Percentiles rank a stretch among this genome's conserved stretches.
Conservation (phyloP, 805 yeast genomes). For the Hanseniaspora osmophila region DNA sequence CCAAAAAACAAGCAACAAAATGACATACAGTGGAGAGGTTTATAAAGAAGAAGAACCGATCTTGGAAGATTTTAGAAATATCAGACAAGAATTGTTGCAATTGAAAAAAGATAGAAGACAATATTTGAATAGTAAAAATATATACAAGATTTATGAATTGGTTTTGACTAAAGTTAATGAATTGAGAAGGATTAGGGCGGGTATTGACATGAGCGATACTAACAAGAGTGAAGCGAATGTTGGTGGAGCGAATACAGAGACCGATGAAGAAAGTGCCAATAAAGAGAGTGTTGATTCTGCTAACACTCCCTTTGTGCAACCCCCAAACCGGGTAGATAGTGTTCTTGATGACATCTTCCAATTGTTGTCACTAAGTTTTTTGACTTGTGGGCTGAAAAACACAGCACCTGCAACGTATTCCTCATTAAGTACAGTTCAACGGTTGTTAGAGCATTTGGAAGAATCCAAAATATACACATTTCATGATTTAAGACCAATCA, state of each 20-base stretch:
- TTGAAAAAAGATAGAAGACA: constrained; percentile 52
- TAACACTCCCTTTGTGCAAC: too few relatives aligned
- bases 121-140: constrained; percentile 54
- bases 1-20: neutral
- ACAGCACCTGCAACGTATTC: constrained; percentile 92
- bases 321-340: constrained; percentile 43
- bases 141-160: constrained; percentile 41
- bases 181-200: too few relatives aligned
- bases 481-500: constrained; percentile 70
- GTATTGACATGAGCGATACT: too few relatives aligned
- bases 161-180: constrained; percentile 42
- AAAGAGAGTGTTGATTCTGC: too few relatives aligned
- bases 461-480: constrained; percentile 74
- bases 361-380: constrained; percentile 67
- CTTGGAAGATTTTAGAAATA: constrained; percentile 27
- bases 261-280: too few relatives aligned
- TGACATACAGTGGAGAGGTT: constrained; percentile 10
- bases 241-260: too few relatives aligned
- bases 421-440: constrained; percentile 71
- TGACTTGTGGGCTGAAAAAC: constrained; percentile 82
- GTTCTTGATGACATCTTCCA: constrained; percentile 84
- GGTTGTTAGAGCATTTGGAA: constrained; percentile 66
- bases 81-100: constrained; percentile 29
- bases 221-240: too few relatives aligned
- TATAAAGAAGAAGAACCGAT: constrained; percentile 26